Percentiles rank a stretch among this genome's conserved stretches.
Evolutionary conservation across 2,329 filamentous ascomycete genomes (phyloP).

Genomic region (Scorias spongiosa): DNA sequence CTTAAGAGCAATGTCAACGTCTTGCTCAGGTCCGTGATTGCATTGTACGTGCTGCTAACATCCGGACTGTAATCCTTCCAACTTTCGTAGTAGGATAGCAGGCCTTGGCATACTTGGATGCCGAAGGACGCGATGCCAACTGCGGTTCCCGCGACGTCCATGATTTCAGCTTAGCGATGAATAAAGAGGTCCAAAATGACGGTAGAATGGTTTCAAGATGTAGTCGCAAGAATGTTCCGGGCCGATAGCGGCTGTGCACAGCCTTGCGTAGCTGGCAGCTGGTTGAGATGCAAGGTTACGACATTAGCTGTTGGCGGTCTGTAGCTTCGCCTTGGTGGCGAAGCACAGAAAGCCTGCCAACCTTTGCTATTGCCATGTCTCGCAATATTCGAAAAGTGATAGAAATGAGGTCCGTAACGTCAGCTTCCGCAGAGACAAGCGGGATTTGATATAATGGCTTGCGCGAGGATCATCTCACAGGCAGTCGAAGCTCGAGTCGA

Average conservation of each 20-base stretch:
- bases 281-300: background rate
- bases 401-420: too few species aligned
- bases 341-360: too few species aligned
- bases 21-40: constrained; percentile 4
- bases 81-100: constrained; percentile 5
- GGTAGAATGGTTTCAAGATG: background rate
- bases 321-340: too few species aligned
- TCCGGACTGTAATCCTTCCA: constrained; percentile 5
- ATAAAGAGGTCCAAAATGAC: background rate
- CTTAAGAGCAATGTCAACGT: constrained; percentile 4
- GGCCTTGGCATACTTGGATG: constrained; percentile 7
- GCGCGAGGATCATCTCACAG: too few species aligned
- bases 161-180: background rate
- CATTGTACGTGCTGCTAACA: constrained; percentile 3
- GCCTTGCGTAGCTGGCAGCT: background rate
- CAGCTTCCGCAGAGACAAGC: too few species aligned
- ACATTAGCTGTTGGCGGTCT: too few species aligned
- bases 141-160: constrained; percentile 3
- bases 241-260: background rate
- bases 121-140: constrained; percentile 6
- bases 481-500: too few species aligned
- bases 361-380: too few species aligned
- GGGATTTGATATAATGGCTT: too few species aligned
- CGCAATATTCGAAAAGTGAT: too few species aligned
- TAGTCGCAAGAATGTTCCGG: background rate